Percentiles rank a stretch among this genome's conserved stretches.
These are phyloP conservation scores for Microcyclospora pomicola DNA, from an alignment of 2,329 filamentous ascomycete genomes.

Conservation along the genomic window DNA sequence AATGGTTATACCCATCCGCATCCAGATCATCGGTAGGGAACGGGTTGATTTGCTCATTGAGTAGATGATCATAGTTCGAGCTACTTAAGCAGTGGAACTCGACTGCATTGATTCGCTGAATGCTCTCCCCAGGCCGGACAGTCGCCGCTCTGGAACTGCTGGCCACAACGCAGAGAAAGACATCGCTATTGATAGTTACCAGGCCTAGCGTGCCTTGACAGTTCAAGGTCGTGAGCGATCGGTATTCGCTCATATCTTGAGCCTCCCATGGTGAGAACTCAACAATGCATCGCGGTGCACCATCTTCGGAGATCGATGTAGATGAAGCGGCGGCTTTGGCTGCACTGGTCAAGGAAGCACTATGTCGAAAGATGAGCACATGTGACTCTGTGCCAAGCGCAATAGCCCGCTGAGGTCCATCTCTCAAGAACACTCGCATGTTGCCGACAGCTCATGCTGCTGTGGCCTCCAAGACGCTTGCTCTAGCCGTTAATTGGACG, in stretches of 20 bases:
- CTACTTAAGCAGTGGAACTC: conserved; percentile 88
- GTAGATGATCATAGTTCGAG: conserved; percentile 68
- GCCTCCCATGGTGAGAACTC: conserved; percentile 59
- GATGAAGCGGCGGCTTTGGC: conserved; percentile 41
- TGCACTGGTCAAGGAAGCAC: conserved; percentile 45
- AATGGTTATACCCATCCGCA: conserved; percentile 39
- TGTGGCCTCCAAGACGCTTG: no score
- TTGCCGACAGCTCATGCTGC: neutral
- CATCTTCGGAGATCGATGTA: conserved; percentile 22
- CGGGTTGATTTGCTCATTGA: conserved; percentile 43
- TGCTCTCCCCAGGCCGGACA: conserved; percentile 73
- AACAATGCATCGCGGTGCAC: conserved; percentile 61
- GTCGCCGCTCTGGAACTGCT: conserved; percentile 65
- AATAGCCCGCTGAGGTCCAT: conserved; percentile 67
- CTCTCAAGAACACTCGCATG: conserved; percentile 70
- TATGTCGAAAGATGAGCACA: conserved; percentile 74
- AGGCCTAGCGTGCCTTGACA: conserved; percentile 79
- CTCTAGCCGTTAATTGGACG: no score
- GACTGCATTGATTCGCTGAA: conserved; percentile 73
- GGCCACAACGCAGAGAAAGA: conserved; percentile 84
- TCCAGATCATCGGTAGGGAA: conserved; percentile 41
- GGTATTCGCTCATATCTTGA: conserved; percentile 61
- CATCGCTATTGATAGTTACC: conserved; percentile 68
- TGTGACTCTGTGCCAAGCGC: conserved; percentile 69
- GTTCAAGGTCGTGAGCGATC: conserved; percentile 56